Evolutionary conservation across 352 stramenopile genomes (phyloP), one percentile per base, ranked within the genome.

Genomic region (Phytophthora rubi): DNA sequence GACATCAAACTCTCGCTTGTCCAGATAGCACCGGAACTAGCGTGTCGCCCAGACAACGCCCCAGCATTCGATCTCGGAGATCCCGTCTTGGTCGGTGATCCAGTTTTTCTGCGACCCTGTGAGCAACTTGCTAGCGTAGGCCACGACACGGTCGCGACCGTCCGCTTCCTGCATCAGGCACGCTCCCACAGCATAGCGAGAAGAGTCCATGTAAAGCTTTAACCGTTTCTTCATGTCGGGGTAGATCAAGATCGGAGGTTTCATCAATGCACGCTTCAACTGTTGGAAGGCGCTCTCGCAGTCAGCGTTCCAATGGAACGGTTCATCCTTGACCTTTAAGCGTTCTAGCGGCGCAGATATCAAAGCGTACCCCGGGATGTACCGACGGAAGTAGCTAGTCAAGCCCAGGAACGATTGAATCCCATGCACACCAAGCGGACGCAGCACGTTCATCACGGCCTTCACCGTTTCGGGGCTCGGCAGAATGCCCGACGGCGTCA

Each of bases 141-240:
- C 26, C 7, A 56, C 45, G 3, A 64, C 58, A 37, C 30, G 44
- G n/a, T 56, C 13, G 0, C 45, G 44, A 13, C 32, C 45, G 18
- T 64, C 21, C 1, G 44, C 45, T n/a, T 33, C 32, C 13, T 64
- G 58, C 32, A 51, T 64, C 1, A 56, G 58, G 32, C 58, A 64
- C 32, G 58, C 18, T 51, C 47, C 58, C 2, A 64, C 30, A 0
- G 45, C 47, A 35, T 56, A 56, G 2, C 30, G 30, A 8, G 58
- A 57, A 0, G 58, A 64, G 12, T 57, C 45, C 44, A 64, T 45
- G 10, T 39, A 64, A 0, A 64, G 13, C 18, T 51, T 51, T 13
- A 59, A 64, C 30, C 58, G 44, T 35, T 28, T 48, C 9, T n/a
- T 48, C 8, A 33, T 26, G n/a, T 64, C 33, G 1, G 58, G 58